Evolutionary conservation across 2,329 filamentous ascomycete genomes (phyloP).

Genomic region (Monascus ruber): DNA sequence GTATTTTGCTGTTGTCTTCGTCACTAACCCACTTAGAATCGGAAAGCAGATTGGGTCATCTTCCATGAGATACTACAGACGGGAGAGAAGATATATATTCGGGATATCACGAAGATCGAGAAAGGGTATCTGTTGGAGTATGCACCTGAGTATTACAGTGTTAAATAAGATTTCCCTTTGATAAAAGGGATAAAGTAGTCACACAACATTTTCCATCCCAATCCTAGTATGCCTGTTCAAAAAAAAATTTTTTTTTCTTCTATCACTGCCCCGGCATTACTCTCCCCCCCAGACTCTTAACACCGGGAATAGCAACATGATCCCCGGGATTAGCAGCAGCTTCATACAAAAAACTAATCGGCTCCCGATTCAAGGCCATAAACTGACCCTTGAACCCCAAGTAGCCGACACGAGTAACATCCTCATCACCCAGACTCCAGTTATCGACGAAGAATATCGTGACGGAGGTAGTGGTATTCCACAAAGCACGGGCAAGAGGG

Average conservation of each 20-base stretch:
- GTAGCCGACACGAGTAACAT: conserved; percentile 68
- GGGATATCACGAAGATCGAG: conserved; percentile 86
- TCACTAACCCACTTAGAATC: conserved; percentile 42
- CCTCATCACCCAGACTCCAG: conserved; percentile 68
- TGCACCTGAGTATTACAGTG: conserved; percentile 68
- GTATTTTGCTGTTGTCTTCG: neutral
- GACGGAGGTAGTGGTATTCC: conserved; percentile 72
- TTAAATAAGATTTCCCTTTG: conserved; percentile 24
- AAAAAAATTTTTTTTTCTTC: neutral
- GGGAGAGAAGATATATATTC: conserved; percentile 74
- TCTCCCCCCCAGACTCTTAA: conserved; percentile 27
- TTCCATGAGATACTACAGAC: conserved; percentile 92
- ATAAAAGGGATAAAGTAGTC: neutral
- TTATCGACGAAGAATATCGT: conserved; percentile 88
- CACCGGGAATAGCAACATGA: conserved; percentile 46
- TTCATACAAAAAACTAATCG: conserved; percentile 82
- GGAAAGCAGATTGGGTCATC: conserved; percentile 91
- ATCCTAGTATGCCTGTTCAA: neutral
- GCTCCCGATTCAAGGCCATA: conserved; percentile 73
- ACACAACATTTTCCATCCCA: neutral
- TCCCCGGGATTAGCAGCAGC: conserved; percentile 84
- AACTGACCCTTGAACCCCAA: conserved; percentile 91
- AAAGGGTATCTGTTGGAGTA: conserved; percentile 88
- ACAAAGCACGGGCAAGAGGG: conserved; percentile 74
- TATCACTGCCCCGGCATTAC: conserved; percentile 32